Base-by-base conservation (phyloP, 164 flowering plant genomes). In the Dillenia suffruticosa region DNA sequence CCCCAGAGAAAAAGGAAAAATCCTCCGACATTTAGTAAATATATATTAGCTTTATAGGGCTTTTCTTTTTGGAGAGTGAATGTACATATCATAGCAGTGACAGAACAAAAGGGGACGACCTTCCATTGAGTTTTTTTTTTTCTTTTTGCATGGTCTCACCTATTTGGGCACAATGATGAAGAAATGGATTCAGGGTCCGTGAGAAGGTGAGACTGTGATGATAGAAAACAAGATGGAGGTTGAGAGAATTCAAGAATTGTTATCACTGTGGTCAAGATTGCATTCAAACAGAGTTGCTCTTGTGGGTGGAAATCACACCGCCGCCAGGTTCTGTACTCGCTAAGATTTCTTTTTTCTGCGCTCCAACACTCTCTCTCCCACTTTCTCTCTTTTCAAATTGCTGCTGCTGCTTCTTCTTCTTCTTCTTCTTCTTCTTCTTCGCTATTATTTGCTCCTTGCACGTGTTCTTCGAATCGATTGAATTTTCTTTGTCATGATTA, bases 291-390 rank as follows among this genome's bases (percentile, higher is more conserved):
- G 80, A 61, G 76, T 80, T 16, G 74, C 83, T 58, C 88, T 86
- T 63, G 76, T 82, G 82, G 88, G 91, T 80, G 91, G 91, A 45
- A 86, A 86, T 54, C 88, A 86, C 78, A 84, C 88, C 67, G 80
- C 88, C n/a, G 72, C 88, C 59, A 72, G 88, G 54, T 86, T 86
- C 59, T 86, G 87, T 70, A 65, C 80, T 58, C 87, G 91, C 80
- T 86, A 86, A 58, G 16, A 13, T 3, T 12, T 6, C 10, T 48
- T 44, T 15, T 13, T 12, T 43, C 52, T 48, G 32, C 59, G 10
- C 51, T 22, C 11, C 49, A 62, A 43, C 44, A 44, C 47, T 55
- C 22, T 43, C 10, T 50, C 16, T 51, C 44, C 54, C 65, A 62
- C 50, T 61, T 15, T 67, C 19, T 46, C 46, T 16, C 40, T 32